Evolutionary conservation across 2,329 filamentous ascomycete species (phyloP).

Genomic region (Venturia aucupariae): DNA sequence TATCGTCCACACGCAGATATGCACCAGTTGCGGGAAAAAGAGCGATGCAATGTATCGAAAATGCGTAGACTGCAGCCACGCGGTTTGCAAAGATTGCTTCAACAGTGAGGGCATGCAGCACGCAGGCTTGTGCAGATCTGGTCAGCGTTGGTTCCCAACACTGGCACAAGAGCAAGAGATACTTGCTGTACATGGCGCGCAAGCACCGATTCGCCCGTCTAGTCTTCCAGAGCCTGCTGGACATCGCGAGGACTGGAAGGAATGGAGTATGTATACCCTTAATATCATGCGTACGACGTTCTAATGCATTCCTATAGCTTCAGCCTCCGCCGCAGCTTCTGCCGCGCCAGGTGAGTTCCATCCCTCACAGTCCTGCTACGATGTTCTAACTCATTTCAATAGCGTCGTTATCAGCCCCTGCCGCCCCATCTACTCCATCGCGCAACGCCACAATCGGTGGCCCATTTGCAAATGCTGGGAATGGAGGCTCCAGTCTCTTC

Average conservation of each 20-base stretch:
- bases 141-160: neutral
- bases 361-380: neutral
- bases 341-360: neutral
- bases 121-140: neutral
- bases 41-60: neutral
- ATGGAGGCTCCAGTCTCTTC: neutral
- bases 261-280: neutral
- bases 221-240: neutral
- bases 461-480: neutral
- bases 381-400: neutral
- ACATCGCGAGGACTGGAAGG: neutral
- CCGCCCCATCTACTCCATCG: neutral
- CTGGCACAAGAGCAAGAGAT: conserved; percentile 3
- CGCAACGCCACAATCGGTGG: neutral
- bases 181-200: neutral
- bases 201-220: neutral
- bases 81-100: neutral
- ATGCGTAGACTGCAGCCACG: neutral
- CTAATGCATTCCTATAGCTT: neutral
- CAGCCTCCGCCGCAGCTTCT: neutral
- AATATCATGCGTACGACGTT: neutral
- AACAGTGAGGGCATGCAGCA: neutral
- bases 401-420: neutral
- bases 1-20: neutral
- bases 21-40: neutral